Evolutionary conservation across 805 yeast species (phyloP).

Genomic region (Zygosaccharomyces gambellarensis): DNA sequence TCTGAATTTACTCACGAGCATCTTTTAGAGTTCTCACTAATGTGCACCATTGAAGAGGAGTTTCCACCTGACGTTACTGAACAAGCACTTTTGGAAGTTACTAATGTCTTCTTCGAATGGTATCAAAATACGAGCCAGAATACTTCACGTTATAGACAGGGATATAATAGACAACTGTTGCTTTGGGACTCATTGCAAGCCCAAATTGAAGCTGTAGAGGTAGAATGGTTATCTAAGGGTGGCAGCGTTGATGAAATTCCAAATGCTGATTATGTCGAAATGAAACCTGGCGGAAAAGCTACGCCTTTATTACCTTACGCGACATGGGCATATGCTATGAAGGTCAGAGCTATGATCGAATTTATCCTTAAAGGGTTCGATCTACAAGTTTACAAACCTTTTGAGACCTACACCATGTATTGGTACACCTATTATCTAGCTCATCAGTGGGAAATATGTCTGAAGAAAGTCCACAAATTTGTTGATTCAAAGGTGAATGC

Average conservation of each 20-base stretch:
- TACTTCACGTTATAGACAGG: constrained; percentile 78
- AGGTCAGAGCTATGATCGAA: constrained; percentile 66
- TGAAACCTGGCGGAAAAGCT: constrained; percentile 12
- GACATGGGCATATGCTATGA: constrained; percentile 62
- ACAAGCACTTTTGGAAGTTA: constrained; percentile 40
- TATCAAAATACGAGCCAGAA: constrained; percentile 52
- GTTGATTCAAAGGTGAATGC: constrained; percentile 34
- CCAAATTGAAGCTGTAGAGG: constrained; percentile 60
- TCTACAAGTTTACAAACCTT: constrained; percentile 62
- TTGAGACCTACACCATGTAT: constrained; percentile 63
- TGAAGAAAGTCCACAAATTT: constrained; percentile 33
- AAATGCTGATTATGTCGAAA: constrained; percentile 17
- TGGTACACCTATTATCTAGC: constrained; percentile 60
- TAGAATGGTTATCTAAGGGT: constrained; percentile 36
- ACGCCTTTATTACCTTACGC: constrained; percentile 58
- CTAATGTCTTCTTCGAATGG: constrained; percentile 43
- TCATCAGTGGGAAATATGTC: constrained; percentile 43
- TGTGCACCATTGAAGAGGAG: constrained; percentile 6
- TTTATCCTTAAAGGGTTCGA: constrained; percentile 72
- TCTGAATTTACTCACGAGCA: constrained; percentile 38
- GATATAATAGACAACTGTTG: constrained; percentile 49
- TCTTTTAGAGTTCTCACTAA: constrained; percentile 38
- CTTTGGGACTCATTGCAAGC: constrained; percentile 82
- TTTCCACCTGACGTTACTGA: constrained; percentile 9
- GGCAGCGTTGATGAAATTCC: constrained; percentile 30